Percentiles rank a stretch among this genome's conserved stretches.
phyloP scores from a whole-genome alignment of 176 grass and related monocot species.

The Paspalum vaginatum region DNA sequence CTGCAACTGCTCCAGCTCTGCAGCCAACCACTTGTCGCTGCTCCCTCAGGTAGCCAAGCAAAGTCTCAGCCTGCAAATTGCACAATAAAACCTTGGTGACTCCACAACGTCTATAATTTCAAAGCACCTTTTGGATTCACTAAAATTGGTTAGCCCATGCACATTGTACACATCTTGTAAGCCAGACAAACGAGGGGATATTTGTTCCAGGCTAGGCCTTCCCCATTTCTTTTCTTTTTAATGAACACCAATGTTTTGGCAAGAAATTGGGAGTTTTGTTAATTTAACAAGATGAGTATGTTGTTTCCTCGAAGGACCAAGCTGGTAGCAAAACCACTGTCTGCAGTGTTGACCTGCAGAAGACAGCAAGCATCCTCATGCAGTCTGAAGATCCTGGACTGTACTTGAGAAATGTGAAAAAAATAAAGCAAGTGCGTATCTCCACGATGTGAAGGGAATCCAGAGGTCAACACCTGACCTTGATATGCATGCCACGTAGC shows the following conservation, averaged over 20 bases:
- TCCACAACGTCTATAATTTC: neutral
- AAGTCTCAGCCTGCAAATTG: slow-evolving; percentile 76
- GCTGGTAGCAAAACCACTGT: neutral
- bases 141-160: neutral
- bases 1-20: slow-evolving; percentile 35
- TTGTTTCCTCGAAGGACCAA: slow-evolving; percentile 28
- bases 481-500: slow-evolving; percentile 33
- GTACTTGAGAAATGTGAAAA: slow-evolving; percentile 30
- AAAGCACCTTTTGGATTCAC: neutral
- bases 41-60: slow-evolving; percentile 84
- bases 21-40: slow-evolving; percentile 69
- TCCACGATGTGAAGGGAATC: slow-evolving; percentile 35
- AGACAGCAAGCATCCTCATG: slow-evolving; percentile 29
- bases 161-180: neutral
- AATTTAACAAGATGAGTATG: slow-evolving; percentile 15
- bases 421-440: slow-evolving; percentile 15
- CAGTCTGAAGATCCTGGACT: slow-evolving; percentile 16
- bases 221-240: neutral
- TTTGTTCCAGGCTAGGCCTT: neutral
- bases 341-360: slow-evolving; percentile 25
- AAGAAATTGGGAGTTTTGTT: neutral
- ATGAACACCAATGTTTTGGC: neutral
- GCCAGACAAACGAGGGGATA: neutral
- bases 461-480: slow-evolving; percentile 27
- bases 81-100: slow-evolving; percentile 17